Evolutionary conservation across 2,329 filamentous ascomycete species (phyloP), one percentile per base, ranked within the genome.

Genomic region (Rutstroemia sp.): DNA sequence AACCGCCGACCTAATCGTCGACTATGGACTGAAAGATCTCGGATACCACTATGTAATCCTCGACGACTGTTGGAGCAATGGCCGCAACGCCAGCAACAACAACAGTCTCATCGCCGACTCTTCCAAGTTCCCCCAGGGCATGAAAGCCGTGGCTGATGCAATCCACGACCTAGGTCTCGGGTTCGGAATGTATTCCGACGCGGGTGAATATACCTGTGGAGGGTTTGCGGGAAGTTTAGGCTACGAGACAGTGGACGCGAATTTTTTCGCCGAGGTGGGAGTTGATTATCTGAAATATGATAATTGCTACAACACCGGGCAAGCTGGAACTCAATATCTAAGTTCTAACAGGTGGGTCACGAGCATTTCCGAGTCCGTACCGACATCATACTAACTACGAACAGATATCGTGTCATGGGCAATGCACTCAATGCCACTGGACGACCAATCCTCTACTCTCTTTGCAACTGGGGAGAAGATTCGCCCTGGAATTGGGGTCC

Each of bases 31-130:
- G 12, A 74, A 75, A 65, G 77, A 79, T 42, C 71, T 75, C 3
- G 81, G 81, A 2, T 83, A 83, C 63, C 68, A 76, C 19, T 82
- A 84, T 54, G 75, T 85, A 56, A 80, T 67, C 39, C 69, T 80
- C 1, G 78, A 81, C 60, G 78, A 81, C 61, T 79, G 77, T 66
- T 80, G 78, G 78, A 72, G 69, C 42, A 71, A 71, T 8, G 75
- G 75, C 30, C 71, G 78, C 12, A 65, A 66, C 44, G 59, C 62
- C 10, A 74, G 71, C 25, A 63, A 63, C 44, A 75, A 74, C 45
- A 74, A 74, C 34, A 71, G 72, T 38, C 67, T 79, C 1, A 64
- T 73, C 4, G 67, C 71, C 2, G 69, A 77, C 58, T 57, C 66
- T 37, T 65, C 62, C 58, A 77, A 72, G 57, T 78, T 77, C 54